phyloP scores from a whole-genome alignment of 441 rosid species.

The Metrosideros polymorpha region DNA sequence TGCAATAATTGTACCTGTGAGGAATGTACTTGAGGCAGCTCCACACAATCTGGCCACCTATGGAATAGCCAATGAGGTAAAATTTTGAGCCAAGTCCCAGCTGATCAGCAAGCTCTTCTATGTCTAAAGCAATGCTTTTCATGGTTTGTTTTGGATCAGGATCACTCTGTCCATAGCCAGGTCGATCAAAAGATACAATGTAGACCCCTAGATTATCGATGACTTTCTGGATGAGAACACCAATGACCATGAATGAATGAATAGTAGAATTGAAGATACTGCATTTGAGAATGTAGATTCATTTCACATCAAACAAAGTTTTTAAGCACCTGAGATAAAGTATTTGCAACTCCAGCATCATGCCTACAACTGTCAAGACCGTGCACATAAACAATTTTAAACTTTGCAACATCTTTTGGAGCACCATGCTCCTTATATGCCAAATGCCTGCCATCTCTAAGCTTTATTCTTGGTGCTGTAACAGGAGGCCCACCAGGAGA shows the following conservation, averaged over 20 bases:
- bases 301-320: neutral
- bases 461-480: conserved; percentile 56
- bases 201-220: conserved; percentile 37
- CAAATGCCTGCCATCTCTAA: conserved; percentile 59
- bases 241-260: neutral
- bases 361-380: conserved; percentile 38
- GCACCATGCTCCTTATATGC: conserved; percentile 66
- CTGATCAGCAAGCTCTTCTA: conserved; percentile 68
- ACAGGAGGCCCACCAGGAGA: conserved; percentile 53
- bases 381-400: conserved; percentile 45
- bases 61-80: conserved; percentile 44
- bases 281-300: neutral
- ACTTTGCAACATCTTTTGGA: conserved; percentile 41
- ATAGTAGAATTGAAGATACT: neutral
- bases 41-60: conserved; percentile 52
- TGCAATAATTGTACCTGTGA: conserved; percentile 31
- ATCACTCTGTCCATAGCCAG: conserved; percentile 76
- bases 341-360: conserved; percentile 17
- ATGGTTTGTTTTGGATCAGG: conserved; percentile 37
- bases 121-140: conserved; percentile 43
- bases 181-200: conserved; percentile 51
- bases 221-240: conserved; percentile 29
- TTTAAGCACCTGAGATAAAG: conserved; percentile 24
- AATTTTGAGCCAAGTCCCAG: conserved; percentile 47
- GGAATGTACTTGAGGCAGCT: conserved; percentile 57